Evolutionary conservation across 2,329 filamentous ascomycete species (phyloP).

Genomic region (Akanthomyces lecanii): DNA sequence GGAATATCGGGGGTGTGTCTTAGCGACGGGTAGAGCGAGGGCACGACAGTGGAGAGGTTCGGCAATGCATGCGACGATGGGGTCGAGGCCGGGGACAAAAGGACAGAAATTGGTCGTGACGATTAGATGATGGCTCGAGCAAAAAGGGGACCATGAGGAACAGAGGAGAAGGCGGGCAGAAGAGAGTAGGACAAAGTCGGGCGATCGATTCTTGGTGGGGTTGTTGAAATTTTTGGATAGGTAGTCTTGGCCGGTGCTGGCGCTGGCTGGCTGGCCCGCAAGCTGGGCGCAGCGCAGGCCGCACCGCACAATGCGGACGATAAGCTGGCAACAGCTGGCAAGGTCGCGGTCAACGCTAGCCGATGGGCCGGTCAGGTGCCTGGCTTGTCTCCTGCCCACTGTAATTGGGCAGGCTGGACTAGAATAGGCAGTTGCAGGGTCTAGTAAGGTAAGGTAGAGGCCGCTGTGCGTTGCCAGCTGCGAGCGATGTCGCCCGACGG

Average conservation of each 20-base stretch:
- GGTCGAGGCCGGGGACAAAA: neutral
- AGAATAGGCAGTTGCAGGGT: neutral
- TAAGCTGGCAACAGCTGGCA: neutral
- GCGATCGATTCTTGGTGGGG: conserved; percentile 13
- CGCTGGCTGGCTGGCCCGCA: too few species aligned
- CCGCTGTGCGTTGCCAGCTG: neutral
- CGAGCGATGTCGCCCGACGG: conserved; percentile 12
- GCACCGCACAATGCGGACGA: neutral
- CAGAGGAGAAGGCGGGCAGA: conserved; percentile 8
- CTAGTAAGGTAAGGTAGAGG: neutral
- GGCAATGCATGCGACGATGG: neutral
- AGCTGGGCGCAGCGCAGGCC: neutral
- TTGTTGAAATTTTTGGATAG: neutral
- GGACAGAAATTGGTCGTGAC: neutral
- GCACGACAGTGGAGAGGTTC: neutral
- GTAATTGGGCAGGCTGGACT: neutral
- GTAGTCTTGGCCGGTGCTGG: neutral
- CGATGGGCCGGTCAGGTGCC: conserved; percentile 13
- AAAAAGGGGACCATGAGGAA: conserved; percentile 1
- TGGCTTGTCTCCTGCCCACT: neutral
- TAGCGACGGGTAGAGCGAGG: neutral
- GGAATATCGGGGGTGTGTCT: conserved; percentile 11
- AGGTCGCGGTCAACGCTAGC: neutral
- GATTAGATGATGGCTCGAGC: neutral
- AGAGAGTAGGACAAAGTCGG: conserved; percentile 3